Conservation (phyloP, 2,329 filamentous ascomycete species). For the Botrytis pseudocinerea region DNA sequence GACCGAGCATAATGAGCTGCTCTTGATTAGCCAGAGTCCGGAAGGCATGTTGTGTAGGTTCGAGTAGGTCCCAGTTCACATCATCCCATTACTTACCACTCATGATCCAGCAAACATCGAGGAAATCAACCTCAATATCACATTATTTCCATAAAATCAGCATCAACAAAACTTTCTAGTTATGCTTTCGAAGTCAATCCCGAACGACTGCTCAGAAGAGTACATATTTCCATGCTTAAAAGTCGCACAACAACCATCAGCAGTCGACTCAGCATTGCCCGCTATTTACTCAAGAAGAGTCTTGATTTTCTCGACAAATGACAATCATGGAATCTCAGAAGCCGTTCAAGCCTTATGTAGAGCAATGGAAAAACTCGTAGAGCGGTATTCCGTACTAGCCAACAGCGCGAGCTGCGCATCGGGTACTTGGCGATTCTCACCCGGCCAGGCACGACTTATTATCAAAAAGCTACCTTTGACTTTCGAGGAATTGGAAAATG, state of each 20-base stretch:
- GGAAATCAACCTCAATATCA: no score
- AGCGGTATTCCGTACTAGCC: not conserved
- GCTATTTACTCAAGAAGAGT: not conserved
- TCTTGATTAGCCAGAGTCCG: no score
- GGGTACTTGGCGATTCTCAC: not conserved
- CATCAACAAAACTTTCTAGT: not conserved
- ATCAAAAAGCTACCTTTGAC: not conserved
- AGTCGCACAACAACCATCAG: not conserved
- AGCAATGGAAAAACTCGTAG: not conserved
- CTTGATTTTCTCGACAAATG: not conserved
- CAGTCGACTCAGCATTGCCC: not conserved
- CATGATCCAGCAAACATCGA: no score
- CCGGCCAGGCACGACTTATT: conserved; percentile 3
- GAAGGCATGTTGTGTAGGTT: no score
- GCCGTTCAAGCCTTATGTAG: not conserved
- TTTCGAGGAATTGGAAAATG: not conserved
- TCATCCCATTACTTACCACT: no score
- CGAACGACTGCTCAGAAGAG: not conserved
- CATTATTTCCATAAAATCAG: not conserved
- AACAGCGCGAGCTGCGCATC: not conserved
- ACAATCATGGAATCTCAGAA: not conserved
- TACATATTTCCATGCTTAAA: not conserved
- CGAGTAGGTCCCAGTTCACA: no score
- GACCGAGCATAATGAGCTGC: no score
- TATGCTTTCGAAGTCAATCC: not conserved